phyloP scores from a whole-genome alignment of 768 basidiomycete genomes.

The Boletus coccyginus region DNA sequence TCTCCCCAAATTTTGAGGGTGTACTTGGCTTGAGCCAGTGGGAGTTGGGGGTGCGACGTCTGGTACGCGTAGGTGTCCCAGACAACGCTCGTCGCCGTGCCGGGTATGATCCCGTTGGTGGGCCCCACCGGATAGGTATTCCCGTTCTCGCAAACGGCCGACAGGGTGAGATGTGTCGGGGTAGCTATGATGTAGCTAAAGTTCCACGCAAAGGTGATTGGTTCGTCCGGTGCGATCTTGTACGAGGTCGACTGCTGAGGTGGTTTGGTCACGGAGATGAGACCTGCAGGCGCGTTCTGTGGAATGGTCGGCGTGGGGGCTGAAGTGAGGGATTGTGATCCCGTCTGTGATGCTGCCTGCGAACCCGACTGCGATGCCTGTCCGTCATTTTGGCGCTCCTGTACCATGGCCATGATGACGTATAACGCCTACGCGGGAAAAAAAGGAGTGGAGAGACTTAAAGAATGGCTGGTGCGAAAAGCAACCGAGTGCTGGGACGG shows the following conservation, averaged over 20 bases:
- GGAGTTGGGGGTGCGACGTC: slow-evolving; percentile 40
- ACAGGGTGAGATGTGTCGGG: slow-evolving; percentile 58
- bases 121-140: slow-evolving; percentile 67
- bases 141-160: slow-evolving; percentile 60
- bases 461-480: background rate
- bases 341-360: slow-evolving; percentile 7
- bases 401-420: background rate
- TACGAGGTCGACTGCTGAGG: slow-evolving; percentile 79
- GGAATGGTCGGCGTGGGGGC: slow-evolving; percentile 39
- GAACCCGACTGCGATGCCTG: slow-evolving; percentile 2
- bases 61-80: slow-evolving; percentile 65
- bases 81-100: slow-evolving; percentile 45
- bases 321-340: slow-evolving; percentile 3
- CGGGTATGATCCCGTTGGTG: slow-evolving; percentile 48
- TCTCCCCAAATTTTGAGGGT: slow-evolving; percentile 58
- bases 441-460: background rate
- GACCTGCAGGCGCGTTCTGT: slow-evolving; percentile 54
- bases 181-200: slow-evolving; percentile 69
- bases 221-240: slow-evolving; percentile 74
- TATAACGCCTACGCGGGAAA: background rate
- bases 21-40: slow-evolving; percentile 57
- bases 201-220: slow-evolving; percentile 91
- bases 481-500: too few relatives aligned
- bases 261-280: slow-evolving; percentile 75
- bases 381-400: slow-evolving; percentile 9